Base-by-base conservation (phyloP, 1,139 yeast genomes). In the Yamadazyma dushanensis region DNA sequence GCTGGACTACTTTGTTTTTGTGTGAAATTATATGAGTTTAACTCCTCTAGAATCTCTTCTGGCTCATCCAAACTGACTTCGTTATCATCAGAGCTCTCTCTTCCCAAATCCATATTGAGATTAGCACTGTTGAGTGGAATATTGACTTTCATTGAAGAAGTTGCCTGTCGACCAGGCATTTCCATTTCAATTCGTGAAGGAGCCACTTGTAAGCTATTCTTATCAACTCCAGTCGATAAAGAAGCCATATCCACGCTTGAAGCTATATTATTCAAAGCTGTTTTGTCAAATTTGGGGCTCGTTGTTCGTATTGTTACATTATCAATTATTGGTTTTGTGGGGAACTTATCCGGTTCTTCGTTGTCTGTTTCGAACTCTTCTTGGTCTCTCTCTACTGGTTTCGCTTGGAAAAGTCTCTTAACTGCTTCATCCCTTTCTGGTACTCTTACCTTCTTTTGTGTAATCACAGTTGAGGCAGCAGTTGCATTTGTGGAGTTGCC, bases 41-140 rank as follows among this genome's bases (percentile, higher is more conserved):
- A 40, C 34, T 57, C 60, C 30, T 56, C 44, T 23, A 57, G 37
- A 11, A 57, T 46, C 24, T 51, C 54, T 9, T 37, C 52, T 17
- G 53, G 53, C 20, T 39, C 42, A 11, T 39, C 42, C 37, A 39
- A 31, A 24, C 42, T 39, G 10, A 39, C 42, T 26, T 39, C 42
- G 14, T 39, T 39, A 6, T 43, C 47, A 31, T 49, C 52, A 5
- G 49, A 43, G 9, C 49, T 43, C 10, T 42, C 49, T 20, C 47
- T 38, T 17, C 39, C 44, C 9, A 41, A 33, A 20, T 43, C 49
- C 36, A 44, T 45, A 27, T 38, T 29, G 9, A 38, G 26, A 18
- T 38, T 34, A 13, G 18, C 20, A 8, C 10, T 22, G 21, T 15
- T 10, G 16, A 30, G 16, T 14, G 32, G 26, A 8, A 30, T 30